Conservation (phyloP, 768 basidiomycete genomes). For the Termitomyces bulborhizus region DNA sequence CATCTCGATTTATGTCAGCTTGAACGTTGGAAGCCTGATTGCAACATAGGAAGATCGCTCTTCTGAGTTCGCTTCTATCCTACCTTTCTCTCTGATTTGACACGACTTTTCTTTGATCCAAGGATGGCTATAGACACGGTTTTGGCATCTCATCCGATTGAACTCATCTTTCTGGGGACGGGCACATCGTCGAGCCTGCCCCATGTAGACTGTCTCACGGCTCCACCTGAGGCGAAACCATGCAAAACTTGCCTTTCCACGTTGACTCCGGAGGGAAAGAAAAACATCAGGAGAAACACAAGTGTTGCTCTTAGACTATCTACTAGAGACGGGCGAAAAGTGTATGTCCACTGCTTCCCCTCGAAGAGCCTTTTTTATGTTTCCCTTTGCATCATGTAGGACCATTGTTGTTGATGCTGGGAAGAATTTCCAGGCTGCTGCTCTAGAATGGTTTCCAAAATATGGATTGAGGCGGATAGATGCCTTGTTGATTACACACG, state of each 20-base stretch:
- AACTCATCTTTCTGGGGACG: slow-evolving; percentile 80
- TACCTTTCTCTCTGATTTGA: neutral
- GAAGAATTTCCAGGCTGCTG: slow-evolving; percentile 68
- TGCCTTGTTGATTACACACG: slow-evolving; percentile 74
- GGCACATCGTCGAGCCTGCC: slow-evolving; percentile 76
- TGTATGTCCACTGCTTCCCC: slow-evolving; percentile 38
- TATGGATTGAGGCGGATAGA: slow-evolving; percentile 57
- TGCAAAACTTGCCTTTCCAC: slow-evolving; percentile 69
- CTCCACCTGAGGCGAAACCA: slow-evolving; percentile 38
- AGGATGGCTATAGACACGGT: slow-evolving; percentile 5
- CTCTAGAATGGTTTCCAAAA: slow-evolving; percentile 51
- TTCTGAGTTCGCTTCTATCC: neutral
- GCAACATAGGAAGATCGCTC: neutral
- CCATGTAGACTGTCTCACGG: slow-evolving; percentile 68
- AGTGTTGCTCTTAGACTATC: slow-evolving; percentile 56
- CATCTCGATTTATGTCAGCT: neutral
- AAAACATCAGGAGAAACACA: slow-evolving; percentile 83
- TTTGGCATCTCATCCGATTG: slow-evolving; percentile 20
- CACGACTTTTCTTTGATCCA: neutral
- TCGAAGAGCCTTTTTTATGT: neutral
- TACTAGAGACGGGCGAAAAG: slow-evolving; percentile 31
- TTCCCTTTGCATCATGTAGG: slow-evolving; percentile 26
- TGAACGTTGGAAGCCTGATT: neutral
- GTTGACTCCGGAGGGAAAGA: slow-evolving; percentile 63
- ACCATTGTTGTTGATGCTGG: slow-evolving; percentile 82